Conservation (phyloP, 257 asterid species). For the Cinchona pubescens region DNA sequence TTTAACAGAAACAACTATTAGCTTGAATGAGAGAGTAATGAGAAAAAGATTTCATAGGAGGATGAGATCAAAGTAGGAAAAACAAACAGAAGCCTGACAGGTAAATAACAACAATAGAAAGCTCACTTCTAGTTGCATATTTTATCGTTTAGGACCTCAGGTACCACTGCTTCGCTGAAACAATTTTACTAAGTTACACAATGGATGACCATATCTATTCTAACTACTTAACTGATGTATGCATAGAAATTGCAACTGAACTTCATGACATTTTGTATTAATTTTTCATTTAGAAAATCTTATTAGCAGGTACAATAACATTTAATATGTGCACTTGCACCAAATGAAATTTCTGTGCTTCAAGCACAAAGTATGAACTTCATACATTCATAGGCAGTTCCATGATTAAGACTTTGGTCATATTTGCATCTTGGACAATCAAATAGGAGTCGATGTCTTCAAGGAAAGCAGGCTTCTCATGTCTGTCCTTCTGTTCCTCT, state of each 20-base stretch:
- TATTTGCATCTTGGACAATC: constrained; percentile 52
- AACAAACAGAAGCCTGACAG: background rate
- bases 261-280: background rate
- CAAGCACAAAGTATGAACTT: background rate
- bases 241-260: background rate
- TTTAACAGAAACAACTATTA: background rate
- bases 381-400: constrained; percentile 70
- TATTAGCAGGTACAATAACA: background rate
- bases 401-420: constrained; percentile 54
- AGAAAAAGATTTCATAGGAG: background rate
- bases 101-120: background rate
- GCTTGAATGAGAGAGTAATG: no score
- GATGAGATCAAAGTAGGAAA: background rate
- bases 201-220: background rate
- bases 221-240: background rate
- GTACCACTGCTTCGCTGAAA: background rate
- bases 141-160: background rate
- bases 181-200: no score
- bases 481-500: constrained; percentile 53
- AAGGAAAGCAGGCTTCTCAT: constrained; percentile 36
- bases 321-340: background rate
- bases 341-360: background rate
- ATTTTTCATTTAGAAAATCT: background rate
- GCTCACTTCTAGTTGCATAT: background rate
- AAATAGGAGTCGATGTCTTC: constrained; percentile 52